Base-by-base conservation (phyloP, 176 grass and related monocot species). In the Paspalum notatum region DNA sequence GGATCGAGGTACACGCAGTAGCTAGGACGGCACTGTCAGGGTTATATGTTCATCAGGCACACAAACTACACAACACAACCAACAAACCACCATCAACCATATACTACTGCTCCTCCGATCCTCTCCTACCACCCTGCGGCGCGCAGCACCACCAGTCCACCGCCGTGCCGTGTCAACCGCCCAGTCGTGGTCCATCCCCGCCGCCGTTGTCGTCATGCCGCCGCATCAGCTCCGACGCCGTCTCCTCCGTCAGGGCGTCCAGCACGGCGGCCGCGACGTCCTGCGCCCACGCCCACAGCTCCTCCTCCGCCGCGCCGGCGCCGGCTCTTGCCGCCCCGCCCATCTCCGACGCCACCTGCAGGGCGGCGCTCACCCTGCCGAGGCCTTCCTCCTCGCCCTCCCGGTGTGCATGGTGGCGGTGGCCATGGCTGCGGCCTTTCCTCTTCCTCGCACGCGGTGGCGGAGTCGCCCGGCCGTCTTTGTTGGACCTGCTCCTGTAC, bases 181-280 rank as follows among this genome's bases (percentile, higher is more conserved):
- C 5, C 24, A 32, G 0, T 12, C 48, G 41, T 15, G 25, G 17
- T 20, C 11, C 45, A 17, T 18, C 13, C 21, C 1, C 9, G 53
- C 6, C 32, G 32, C 25, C 71, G 32, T 32, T 3, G 32, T 32
- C 32, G 32, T 32, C 32, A 3, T 32, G 32, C 64, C 7, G 80
- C 51, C 5, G 15, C 51, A 81, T 67, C 62, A 80, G 53, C 71
- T 87, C 85, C 71, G 25, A 38, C 64, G 39, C 85, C 9, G 40
- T 12, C 79, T 87, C 85, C 79, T 77, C 85, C 79, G 48, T 63
- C 72, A 87, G 72, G 2, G 17, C 22, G 2, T 87, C 79, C 12
- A 87, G 85, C 85, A 87, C 64, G 1, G 79, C 55, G 0, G 56
- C 72, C 9, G 79, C 85, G 10, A 86, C 70, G 18, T 79, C 50